Evolutionary conservation across 805 yeast species (phyloP).

Genomic region (Wickerhamiella sergipiensis): DNA sequence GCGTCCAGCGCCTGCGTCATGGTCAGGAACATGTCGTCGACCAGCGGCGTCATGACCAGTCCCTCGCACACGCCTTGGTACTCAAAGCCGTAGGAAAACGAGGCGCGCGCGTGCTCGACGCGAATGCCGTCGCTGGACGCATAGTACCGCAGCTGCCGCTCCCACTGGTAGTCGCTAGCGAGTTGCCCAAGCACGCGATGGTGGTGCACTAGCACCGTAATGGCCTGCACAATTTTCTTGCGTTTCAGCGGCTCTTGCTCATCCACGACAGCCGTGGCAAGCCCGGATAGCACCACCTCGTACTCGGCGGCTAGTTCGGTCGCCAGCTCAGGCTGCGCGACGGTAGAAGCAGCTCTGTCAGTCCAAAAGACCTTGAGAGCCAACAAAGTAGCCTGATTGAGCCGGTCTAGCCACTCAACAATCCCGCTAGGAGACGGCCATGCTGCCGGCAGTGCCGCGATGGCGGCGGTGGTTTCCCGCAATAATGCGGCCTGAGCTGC

Average conservation of each 20-base stretch:
- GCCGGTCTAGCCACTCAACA: slow-evolving; percentile 29
- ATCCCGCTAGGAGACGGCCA: slow-evolving; percentile 17
- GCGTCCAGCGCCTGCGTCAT: slow-evolving; percentile 65
- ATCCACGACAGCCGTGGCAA: neutral
- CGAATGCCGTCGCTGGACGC: neutral
- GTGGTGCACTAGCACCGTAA: neutral
- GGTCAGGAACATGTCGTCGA: slow-evolving; percentile 47
- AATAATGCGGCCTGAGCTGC: slow-evolving; percentile 40
- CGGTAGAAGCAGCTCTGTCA: neutral
- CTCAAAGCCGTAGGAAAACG: slow-evolving; percentile 60
- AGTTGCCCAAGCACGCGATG: neutral
- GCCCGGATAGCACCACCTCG: neutral
- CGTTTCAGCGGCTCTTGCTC: neutral
- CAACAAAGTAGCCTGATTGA: slow-evolving; percentile 35
- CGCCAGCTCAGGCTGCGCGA: no score
- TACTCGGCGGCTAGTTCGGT: neutral
- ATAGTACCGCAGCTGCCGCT: neutral
- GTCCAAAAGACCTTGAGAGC: slow-evolving; percentile 9
- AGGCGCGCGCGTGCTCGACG: neutral
- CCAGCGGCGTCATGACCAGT: slow-evolving; percentile 63
- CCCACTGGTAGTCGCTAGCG: neutral
- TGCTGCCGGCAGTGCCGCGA: slow-evolving; percentile 15
- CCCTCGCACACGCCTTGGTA: slow-evolving; percentile 64
- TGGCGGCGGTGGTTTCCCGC: slow-evolving; percentile 21
- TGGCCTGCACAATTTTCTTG: neutral